Evolutionary conservation across 495 filamentous ascomycete species (phyloP), one percentile per base, ranked within the genome.

Genomic region (Daldinia vernicosa): DNA sequence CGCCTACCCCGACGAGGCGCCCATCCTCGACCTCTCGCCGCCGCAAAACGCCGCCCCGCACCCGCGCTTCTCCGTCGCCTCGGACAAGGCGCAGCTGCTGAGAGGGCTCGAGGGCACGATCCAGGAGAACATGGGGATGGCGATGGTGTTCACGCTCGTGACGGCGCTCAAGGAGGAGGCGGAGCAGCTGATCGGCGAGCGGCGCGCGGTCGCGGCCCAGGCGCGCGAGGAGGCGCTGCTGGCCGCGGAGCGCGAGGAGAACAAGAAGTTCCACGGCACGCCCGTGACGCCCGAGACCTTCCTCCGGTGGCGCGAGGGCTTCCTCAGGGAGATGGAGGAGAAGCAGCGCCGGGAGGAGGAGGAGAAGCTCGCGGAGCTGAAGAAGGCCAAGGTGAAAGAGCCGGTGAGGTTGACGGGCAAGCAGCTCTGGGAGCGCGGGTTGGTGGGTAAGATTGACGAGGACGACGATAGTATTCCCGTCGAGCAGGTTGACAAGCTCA

Each of bases 101-200:
- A 81, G 87, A 50, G 83, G 87, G 3, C 84, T 98, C 15, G 76
- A 88, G 45, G 83, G 87, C 3, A 89, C 89, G 0, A 90, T 98
- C 32, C 87, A 92, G 66, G 95, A 98, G 79, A 98, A 94, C 66
- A 77, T 98, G 37, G 95, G 95, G 32, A 97, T 97, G 89, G 91
- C 93, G n/a, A 99, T 99, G 95, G 85, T 99, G 0, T 99, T 97
- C 80, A 93, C 94, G 0, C 82, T 99, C 17, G 89, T 94, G 32
- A 91, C 89, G 40, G 88, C 92, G 3, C 80, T 99, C 60, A 98
- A 97, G 75, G 95, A 99, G 63, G 83, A 84, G 37, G 93, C 93
- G 5, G 95, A 99, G 81, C 83, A 87, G 60, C 83, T 99, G 24
- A 88, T 97, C 72, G 66, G 78, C 2, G 88, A 92, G 52, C 89